phyloP scores from a whole-genome alignment of 495 filamentous ascomycete genomes.

The Penicillium arizonense region DNA sequence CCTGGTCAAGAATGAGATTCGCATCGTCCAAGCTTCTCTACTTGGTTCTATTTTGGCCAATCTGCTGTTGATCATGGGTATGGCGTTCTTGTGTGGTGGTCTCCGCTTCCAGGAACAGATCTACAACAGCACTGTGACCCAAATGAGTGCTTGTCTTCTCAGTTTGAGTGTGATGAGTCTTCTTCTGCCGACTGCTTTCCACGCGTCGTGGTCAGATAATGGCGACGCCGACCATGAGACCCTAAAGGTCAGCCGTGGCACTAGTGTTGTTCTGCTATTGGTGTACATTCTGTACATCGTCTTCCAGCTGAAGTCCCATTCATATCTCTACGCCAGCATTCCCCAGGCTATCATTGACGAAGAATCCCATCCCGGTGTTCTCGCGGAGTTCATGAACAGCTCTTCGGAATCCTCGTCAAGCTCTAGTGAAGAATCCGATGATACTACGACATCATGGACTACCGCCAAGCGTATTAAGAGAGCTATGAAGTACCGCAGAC shows the following conservation, averaged over 20 bases:
- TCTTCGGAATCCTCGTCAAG: constrained; percentile 62
- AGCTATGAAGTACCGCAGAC: constrained; percentile 63
- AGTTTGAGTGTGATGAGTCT: constrained; percentile 87
- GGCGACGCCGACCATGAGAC: constrained; percentile 63
- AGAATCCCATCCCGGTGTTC: constrained; percentile 77
- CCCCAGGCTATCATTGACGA: constrained; percentile 88
- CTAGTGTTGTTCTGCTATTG: constrained; percentile 82
- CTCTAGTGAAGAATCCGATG: constrained; percentile 64
- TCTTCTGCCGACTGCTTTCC: constrained; percentile 83
- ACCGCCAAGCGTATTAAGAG: constrained; percentile 72
- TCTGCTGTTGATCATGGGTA: constrained; percentile 82
- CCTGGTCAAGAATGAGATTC: constrained; percentile 66
- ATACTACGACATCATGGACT: constrained; percentile 65
- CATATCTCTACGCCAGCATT: constrained; percentile 87
- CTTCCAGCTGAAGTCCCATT: constrained; percentile 89
- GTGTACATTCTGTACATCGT: constrained; percentile 84
- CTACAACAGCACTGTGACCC: constrained; percentile 91
- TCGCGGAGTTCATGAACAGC: constrained; percentile 75
- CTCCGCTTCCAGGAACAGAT: constrained; percentile 88
- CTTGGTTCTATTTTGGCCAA: constrained; percentile 88
- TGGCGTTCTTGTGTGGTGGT: constrained; percentile 85
- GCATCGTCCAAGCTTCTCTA: constrained; percentile 84
- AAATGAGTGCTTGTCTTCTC: constrained; percentile 91
- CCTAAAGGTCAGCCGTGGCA: constrained; percentile 82
- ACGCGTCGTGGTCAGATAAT: constrained; percentile 74